Evolutionary conservation across 768 basidiomycete species (phyloP).

Genomic region (Naganishia vaughanmartiniae): DNA sequence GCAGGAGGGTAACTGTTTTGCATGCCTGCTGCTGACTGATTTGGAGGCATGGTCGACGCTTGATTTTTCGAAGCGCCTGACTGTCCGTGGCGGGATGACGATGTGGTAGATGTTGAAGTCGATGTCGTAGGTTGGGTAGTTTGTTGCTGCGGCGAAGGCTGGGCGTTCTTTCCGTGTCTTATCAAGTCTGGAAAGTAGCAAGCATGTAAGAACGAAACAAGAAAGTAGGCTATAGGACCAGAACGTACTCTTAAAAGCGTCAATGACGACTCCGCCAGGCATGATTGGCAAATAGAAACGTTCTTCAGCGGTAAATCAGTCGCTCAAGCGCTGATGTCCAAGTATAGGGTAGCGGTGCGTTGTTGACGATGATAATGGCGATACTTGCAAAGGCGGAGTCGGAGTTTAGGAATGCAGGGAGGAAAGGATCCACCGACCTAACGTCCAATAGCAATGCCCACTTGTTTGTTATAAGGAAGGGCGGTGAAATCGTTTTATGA

Average conservation of each 20-base stretch:
- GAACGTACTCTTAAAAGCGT: constrained; percentile 79
- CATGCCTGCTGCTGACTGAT: constrained; percentile 20
- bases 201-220: constrained; percentile 25
- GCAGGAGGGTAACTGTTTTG: constrained; percentile 27
- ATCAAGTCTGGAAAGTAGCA: constrained; percentile 63
- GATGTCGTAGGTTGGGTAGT: constrained; percentile 9
- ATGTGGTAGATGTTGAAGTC: constrained; percentile 46
- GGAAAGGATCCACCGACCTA: not conserved
- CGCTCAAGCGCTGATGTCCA: not conserved
- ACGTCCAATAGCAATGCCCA: not conserved
- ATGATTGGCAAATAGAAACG: constrained; percentile 23
- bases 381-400: not conserved
- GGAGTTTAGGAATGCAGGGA: not conserved
- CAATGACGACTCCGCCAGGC: constrained; percentile 59
- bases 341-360: not conserved
- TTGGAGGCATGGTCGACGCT: constrained; percentile 17
- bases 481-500: not conserved
- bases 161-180: constrained; percentile 70
- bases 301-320: not conserved
- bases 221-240: not conserved
- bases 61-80: constrained; percentile 39
- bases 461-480: not conserved
- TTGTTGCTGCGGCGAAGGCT: constrained; percentile 35
- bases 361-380: not conserved
- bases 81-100: constrained; percentile 50